Percentiles rank a stretch among this genome's conserved stretches.
Conservation (phyloP, 768 basidiomycete species). For the Bullera alba region DNA sequence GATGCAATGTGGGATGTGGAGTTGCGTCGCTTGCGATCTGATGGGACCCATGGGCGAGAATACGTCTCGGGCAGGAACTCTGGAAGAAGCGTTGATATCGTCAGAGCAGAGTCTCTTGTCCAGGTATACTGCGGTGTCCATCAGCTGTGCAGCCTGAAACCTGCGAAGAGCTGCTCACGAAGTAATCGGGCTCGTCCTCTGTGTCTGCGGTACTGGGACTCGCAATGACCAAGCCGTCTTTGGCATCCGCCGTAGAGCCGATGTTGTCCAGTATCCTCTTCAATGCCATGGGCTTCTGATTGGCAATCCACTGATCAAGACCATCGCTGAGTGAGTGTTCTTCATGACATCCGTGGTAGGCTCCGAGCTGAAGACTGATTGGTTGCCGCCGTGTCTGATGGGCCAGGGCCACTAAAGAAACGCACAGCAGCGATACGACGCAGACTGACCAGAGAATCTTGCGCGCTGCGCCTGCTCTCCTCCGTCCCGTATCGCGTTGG, state of each 20-base stretch:
- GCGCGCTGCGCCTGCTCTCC: no score
- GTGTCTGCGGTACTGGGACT: conserved; percentile 33
- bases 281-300: conserved; percentile 17
- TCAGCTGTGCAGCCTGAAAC: not conserved
- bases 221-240: conserved; percentile 45
- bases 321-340: not conserved
- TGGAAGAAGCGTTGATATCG: conserved; percentile 29
- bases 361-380: no score
- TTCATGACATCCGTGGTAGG: no score
- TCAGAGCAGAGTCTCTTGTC: conserved; percentile 43
- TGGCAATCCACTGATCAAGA: not conserved
- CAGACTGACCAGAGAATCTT: no score
- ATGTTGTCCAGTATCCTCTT: conserved; percentile 34
- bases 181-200: conserved; percentile 42
- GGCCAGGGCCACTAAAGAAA: no score
- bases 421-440: no score
- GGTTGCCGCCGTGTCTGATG: no score
- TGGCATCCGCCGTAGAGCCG: conserved; percentile 34
- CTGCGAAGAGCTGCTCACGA: conserved; percentile 14
- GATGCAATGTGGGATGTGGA: not conserved
- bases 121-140: conserved; percentile 32
- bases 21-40: not conserved
- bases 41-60: conserved; percentile 11
- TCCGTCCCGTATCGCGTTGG: no score
- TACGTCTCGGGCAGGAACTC: conserved; percentile 16